Percentiles rank a stretch among this genome's conserved stretches.
phyloP scores from a whole-genome alignment of 257 asterid species.

The Eustoma russellianum region DNA sequence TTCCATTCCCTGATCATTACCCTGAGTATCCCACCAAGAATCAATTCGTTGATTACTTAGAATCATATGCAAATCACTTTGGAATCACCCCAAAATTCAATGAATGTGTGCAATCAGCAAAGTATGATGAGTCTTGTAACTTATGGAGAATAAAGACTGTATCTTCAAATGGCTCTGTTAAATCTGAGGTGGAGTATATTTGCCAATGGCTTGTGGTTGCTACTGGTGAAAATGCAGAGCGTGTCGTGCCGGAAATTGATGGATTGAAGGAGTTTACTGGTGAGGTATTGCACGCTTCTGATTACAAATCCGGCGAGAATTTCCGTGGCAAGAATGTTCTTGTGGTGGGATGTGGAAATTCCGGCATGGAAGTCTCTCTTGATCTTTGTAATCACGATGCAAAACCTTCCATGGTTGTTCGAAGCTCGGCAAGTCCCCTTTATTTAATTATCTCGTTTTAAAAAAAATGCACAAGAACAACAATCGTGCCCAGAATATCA shows the following conservation, averaged over 20 bases:
- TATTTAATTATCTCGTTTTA: not conserved
- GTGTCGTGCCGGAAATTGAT: slow-evolving; percentile 59
- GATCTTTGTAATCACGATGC: slow-evolving; percentile 84
- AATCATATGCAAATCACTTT: slow-evolving; percentile 44
- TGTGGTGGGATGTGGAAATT: slow-evolving; percentile 83
- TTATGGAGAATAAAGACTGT: slow-evolving; percentile 62
- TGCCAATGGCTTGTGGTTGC: slow-evolving; percentile 90
- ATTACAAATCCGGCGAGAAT: slow-evolving; percentile 63
- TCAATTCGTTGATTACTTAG: slow-evolving; percentile 67
- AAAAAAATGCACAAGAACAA: too few relatives aligned
- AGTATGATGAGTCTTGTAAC: slow-evolving; percentile 53
- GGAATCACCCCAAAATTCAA: slow-evolving; percentile 58
- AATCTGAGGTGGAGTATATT: slow-evolving; percentile 58
- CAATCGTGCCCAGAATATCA: too few relatives aligned
- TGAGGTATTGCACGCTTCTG: slow-evolving; percentile 67
- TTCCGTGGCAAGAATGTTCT: slow-evolving; percentile 66
- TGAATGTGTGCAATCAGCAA: slow-evolving; percentile 64
- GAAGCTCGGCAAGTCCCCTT: slow-evolving; percentile 57
- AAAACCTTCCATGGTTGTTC: slow-evolving; percentile 68
- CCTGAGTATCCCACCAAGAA: slow-evolving; percentile 68
- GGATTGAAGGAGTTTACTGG: slow-evolving; percentile 59
- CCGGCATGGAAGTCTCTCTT: slow-evolving; percentile 98
- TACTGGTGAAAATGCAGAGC: slow-evolving; percentile 79
- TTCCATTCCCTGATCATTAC: slow-evolving; percentile 71
- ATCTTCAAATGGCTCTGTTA: slow-evolving; percentile 9